Evolutionary conservation across 2,329 filamentous ascomycete species (phyloP), one percentile per base, ranked within the genome.

Genomic region (Aspergillus sclerotialis): DNA sequence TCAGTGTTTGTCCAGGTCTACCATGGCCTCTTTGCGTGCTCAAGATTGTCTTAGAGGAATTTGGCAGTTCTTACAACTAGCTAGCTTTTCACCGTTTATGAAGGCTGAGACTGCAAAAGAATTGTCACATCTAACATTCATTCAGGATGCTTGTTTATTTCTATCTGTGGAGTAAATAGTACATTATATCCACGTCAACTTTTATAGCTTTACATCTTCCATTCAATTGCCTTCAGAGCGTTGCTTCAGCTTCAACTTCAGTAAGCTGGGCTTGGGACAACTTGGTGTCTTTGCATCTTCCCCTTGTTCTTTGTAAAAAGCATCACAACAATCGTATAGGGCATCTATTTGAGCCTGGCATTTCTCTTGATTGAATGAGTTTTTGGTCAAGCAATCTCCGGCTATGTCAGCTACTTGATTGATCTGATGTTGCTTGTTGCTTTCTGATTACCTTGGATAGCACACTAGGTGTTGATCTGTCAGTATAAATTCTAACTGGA

Each of bases 1-100:
- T 58, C 85, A 86, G 76, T 96, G 77, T 84, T 87, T 88, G 80
- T 84, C 86, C 84, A 93, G 86, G 77, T 82, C 76, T 80, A 73
- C 64, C 64, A 68, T 23, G 76, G 82, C 75, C 84, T 89, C 83
- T 69, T 70, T 71, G 85, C 89, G 90, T 86, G 92, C 92, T 98
- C 88, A 89, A 81, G 86, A 88, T 84, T 74, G 84, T 84, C 90
- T 83, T 86, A 93, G 85, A 84, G 61, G 77, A 71, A 70, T 64
- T 65, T 69, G 70, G 73, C 80, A 76, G 78, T 83, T 76, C 76
- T 76, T 80, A 70, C 75, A 72, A 72, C 79, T 84, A 80, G 66
- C 78, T 73, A 69, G 76, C 63, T 68, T 54, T 57, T 49, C 60
- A 61, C 65, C 65, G 64, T 65, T 67, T 63, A 68, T 70, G 68